Base-by-base conservation (phyloP, 352 stramenopile species). In the Globisporangium cylindrosporum region DNA sequence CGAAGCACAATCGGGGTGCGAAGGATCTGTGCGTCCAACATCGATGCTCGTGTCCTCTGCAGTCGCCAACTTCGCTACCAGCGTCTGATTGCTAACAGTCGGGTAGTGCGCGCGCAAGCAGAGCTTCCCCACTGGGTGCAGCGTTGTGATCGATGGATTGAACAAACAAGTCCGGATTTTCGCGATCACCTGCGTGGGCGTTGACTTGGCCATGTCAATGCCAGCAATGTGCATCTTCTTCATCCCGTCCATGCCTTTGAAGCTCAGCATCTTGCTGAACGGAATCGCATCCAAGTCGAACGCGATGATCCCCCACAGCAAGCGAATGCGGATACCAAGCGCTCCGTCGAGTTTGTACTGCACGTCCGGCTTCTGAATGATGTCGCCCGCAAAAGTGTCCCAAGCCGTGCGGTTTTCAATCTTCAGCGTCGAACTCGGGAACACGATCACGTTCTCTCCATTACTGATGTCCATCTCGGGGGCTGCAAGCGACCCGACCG, bases 101-200 rank as follows among this genome's bases (percentile, higher is more conserved):
- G 82, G 77, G 41, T 87, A 90, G 59, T 92, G 72, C 15, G 78
- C 84, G 32, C 86, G 70, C 38, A 94, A 71, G 62, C 86, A 94
- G 10, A 94, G 67, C 1, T 73, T 71, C 1, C 86, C 86, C n/a
- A 92, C 81, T 0, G 86, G 84, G 38, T 69, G 75, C 25, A 94
- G 78, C 32, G 82, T 88, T 41, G 85, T 84, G 43, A 81, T 73
- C n/a, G 86, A 94, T n/a, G 86, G 86, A 43, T 94, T 94, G 32
- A 75, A 80, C n/a, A 94, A 67, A 63, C 86, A 94, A n/a, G 86
- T 89, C 67, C 87, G 88, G 76, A 94, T 92, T 4, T 62, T 80
- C 14, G 82, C 77, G 41, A 88, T n/a, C 59, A 92, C 84, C 34
- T 86, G 67, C 51, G 78, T 72, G 32, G 77, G 63, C 4, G 84